A percentile compares a stretch with the other conserved stretches of the same genome.
Conservation (phyloP, 495 filamentous ascomycete species). For the Geopyxis carbonaria region DNA sequence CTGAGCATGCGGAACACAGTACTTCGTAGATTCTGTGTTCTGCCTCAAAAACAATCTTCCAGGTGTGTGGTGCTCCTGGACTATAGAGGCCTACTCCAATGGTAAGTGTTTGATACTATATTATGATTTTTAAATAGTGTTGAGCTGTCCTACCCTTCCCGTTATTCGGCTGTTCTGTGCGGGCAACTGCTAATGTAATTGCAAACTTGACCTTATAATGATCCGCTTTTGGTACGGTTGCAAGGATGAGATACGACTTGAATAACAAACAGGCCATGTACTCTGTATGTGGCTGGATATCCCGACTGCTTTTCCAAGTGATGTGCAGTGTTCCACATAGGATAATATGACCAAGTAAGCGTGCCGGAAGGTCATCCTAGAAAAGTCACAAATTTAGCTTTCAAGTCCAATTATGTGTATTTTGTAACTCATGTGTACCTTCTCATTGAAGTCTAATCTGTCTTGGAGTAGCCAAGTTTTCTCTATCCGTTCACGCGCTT, state of each 20-base stretch:
- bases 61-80: slow-evolving; percentile 68
- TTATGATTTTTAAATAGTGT: background rate
- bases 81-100: slow-evolving; percentile 55
- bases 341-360: slow-evolving; percentile 60
- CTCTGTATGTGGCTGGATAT: slow-evolving; percentile 46
- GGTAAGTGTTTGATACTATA: slow-evolving; percentile 2
- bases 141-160: slow-evolving; percentile 47
- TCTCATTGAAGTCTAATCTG: slow-evolving; percentile 51
- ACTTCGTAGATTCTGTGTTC: slow-evolving; percentile 65
- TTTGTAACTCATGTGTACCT: no score
- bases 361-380: slow-evolving; percentile 31
- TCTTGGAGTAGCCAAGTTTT: slow-evolving; percentile 67
- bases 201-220: slow-evolving; percentile 59
- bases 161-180: slow-evolving; percentile 62
- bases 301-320: slow-evolving; percentile 49
- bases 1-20: slow-evolving; percentile 74
- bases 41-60: slow-evolving; percentile 81
- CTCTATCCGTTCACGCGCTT: slow-evolving; percentile 40
- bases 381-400: no score
- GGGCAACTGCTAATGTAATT: slow-evolving; percentile 50
- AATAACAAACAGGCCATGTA: slow-evolving; percentile 87
- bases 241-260: slow-evolving; percentile 61
- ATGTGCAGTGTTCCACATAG: slow-evolving; percentile 79
- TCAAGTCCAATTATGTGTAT: background rate
- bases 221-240: slow-evolving; percentile 41